Percentiles rank a stretch among this genome's conserved stretches.
Evolutionary conservation across 169 alveolate genomes (phyloP).

Genomic region (Sarcocystis neurona): DNA sequence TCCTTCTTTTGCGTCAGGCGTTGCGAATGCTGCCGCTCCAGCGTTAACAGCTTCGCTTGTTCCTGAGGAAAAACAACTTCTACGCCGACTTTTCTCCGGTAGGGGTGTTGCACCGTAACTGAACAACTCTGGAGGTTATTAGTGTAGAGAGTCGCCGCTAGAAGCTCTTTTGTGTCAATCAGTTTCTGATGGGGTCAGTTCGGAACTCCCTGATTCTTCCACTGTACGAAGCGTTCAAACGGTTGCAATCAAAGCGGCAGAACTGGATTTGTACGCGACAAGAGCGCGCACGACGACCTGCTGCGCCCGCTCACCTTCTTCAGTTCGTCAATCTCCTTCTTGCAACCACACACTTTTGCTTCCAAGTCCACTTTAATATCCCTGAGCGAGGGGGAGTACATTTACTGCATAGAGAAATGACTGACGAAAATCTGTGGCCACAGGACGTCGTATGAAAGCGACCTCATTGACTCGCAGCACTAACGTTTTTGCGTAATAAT

Average conservation of each 20-base stretch:
- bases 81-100: too few relatives aligned
- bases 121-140: too few relatives aligned
- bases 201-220: too few relatives aligned
- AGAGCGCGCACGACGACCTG: neutral
- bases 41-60: neutral
- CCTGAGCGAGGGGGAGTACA: neutral
- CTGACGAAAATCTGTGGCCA: neutral
- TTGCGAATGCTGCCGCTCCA: neutral
- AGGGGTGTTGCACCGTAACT: too few relatives aligned
- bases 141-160: too few relatives aligned
- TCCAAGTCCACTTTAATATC: neutral
- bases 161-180: too few relatives aligned
- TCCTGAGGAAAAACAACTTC: neutral
- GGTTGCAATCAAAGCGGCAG: too few relatives aligned
- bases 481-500: too few relatives aligned
- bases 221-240: too few relatives aligned
- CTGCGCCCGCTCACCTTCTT: neutral
- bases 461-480: neutral
- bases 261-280: neutral
- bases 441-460: neutral
- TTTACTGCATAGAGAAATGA: neutral
- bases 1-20: neutral
- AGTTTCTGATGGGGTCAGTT: too few relatives aligned
- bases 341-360: neutral
- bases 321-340: neutral